phyloP scores from a whole-genome alignment of 148 eudicot species.

The Vaccinium corymbosum region DNA sequence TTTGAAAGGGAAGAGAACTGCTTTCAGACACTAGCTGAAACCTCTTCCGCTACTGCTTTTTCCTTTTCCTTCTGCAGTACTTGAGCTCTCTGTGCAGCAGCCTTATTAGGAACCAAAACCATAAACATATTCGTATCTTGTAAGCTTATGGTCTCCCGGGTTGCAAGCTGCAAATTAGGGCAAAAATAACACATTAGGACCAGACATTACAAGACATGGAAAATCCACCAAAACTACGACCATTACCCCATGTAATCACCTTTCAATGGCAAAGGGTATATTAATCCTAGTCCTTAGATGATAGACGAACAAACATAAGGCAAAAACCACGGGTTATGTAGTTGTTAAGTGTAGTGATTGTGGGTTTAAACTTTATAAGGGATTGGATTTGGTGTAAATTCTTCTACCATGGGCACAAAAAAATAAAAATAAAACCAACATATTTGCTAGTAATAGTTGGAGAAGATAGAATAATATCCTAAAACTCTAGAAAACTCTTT shows the following conservation, averaged over 20 bases:
- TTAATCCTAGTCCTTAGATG: background rate
- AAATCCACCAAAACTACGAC: background rate
- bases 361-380: background rate
- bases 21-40: conserved; percentile 42
- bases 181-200: background rate
- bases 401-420: background rate
- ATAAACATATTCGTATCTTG: conserved; percentile 60
- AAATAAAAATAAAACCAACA: background rate
- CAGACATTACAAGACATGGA: background rate
- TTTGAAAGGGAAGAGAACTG: background rate
- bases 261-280: background rate
- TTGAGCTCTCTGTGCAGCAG: conserved; percentile 48
- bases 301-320: background rate
- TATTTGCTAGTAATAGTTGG: background rate
- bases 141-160: conserved; percentile 73
- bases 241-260: background rate
- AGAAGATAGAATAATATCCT: background rate
- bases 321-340: background rate
- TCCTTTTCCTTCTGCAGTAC: conserved; percentile 65
- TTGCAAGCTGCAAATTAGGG: conserved; percentile 56
- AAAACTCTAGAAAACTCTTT: background rate
- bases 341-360: background rate
- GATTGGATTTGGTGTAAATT: background rate
- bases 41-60: conserved; percentile 40
- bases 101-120: conserved; percentile 79